Conservation (phyloP, 306 rosid species). For the Hippophae gyantsensis region DNA sequence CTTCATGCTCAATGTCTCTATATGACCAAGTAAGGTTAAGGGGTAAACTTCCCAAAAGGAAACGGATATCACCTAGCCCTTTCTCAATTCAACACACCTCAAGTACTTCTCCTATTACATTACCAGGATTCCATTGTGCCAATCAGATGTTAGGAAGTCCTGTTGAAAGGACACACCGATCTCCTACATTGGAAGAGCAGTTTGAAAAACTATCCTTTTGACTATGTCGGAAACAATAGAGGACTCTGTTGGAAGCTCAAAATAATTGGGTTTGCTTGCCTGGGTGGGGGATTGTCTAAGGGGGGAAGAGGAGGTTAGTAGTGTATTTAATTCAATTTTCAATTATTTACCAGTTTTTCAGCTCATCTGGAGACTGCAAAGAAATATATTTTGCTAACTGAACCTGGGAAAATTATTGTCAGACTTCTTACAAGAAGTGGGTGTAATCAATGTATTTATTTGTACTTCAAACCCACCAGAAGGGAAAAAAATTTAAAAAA, state of each 20-base stretch:
- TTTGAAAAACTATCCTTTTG: conserved; percentile 15
- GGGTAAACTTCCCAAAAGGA: conserved; percentile 15
- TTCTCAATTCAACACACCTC: conserved; percentile 13
- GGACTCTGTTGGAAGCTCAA: no score
- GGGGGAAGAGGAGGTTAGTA: no score
- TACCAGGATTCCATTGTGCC: not conserved
- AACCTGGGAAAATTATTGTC: no score
- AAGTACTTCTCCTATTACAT: conserved; percentile 12
- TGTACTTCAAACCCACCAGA: no score
- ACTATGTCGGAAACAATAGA: not conserved
- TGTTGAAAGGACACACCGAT: conserved; percentile 4
- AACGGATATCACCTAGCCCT: conserved; percentile 15
- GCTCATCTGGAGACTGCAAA: no score
- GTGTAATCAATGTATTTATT: no score
- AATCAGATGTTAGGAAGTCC: conserved; percentile 11
- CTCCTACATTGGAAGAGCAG: conserved; percentile 14
- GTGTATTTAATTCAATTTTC: no score
- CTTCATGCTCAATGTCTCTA: conserved; percentile 14
- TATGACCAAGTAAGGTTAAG: conserved; percentile 21
- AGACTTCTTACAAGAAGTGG: no score
- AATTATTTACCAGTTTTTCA: no score
- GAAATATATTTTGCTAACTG: no score
- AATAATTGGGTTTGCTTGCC: not conserved
- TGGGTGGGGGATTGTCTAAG: no score
- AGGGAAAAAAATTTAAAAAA: no score